Percentiles rank a stretch among this genome's conserved stretches.
phyloP scores from a whole-genome alignment of 331 rosid genomes.

The Phaseolus coccineus region DNA sequence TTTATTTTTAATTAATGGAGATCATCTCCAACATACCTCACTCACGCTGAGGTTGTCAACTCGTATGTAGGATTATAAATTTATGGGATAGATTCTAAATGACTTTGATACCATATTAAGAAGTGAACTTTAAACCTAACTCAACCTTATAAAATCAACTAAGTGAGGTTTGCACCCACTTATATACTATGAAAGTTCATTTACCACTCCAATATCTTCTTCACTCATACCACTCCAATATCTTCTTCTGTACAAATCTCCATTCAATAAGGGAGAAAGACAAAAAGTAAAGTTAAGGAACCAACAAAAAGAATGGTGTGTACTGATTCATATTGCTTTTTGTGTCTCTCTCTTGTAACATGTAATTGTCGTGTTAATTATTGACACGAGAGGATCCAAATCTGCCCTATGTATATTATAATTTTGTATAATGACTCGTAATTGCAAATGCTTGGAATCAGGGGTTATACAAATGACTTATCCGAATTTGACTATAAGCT shows the following conservation, averaged over 20 bases:
- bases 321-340: not conserved
- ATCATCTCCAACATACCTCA: no score
- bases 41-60: no score
- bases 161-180: no score
- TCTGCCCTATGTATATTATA: not conserved
- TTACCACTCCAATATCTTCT: no score
- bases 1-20: no score
- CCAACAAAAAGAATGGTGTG: not conserved
- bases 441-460: constrained; percentile 27
- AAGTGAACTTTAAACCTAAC: no score
- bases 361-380: not conserved
- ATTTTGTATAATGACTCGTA: not conserved
- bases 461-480: constrained; percentile 28
- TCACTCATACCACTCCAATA: no score
- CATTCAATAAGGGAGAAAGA: not conserved
- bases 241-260: not conserved
- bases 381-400: not conserved
- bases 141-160: no score
- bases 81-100: no score
- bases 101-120: no score
- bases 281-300: not conserved
- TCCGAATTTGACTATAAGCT: constrained; percentile 36
- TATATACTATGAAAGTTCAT: no score
- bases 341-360: not conserved
- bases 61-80: no score